Evolutionary conservation across 805 yeast species (phyloP), one percentile per base, ranked within the genome.

Genomic region (Ogataea siamensis): DNA sequence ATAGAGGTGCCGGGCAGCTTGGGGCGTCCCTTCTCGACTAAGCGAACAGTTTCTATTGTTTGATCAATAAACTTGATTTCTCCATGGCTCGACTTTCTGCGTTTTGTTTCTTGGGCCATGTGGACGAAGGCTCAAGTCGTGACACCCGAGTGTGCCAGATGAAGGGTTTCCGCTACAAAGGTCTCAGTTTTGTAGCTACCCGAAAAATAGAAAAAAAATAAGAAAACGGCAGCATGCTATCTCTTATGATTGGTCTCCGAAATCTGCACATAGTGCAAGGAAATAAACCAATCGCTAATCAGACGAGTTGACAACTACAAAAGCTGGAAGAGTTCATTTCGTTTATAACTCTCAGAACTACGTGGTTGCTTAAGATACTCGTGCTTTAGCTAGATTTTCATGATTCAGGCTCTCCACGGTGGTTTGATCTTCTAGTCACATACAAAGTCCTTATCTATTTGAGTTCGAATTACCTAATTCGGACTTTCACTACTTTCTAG

Each of bases 21-120:
- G 11, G 27, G 27, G 6, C 27, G 27, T 24, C 27, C 27, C 27
- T 24, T 24, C 27, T 24, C 27, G 27, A 24, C 27, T n/a, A 24
- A 11, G 11, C 27, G 27, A 24, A 12, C 27, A 24, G 27, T 24
- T 24, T 24, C 27, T 24, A 11, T 24, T 24, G 27, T 24, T n/a
- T 24, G 27, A 24, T 24, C 27, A 24, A 24, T 24, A 24, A 24
- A 24, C 27, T 24, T 24, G 27, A 24, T 24, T 24, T 12, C 27
- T 7, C 27, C 27, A 24, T 24, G 27, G 13, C 27, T n/a, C 13
- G 27, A 24, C 27, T 24, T 24, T 24, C 27, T 24, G 27, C 27
- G 27, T n/a, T 24, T 24, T 24, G 12, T 12, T 24, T 24, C 27
- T 24, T 24, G 27, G 27, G 27, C 27, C 27, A 24, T 24, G 13